A percentile compares a stretch with the other conserved stretches of the same genome.
Evolutionary conservation across 2,329 filamentous ascomycete genomes (phyloP).

Genomic region (Trichoderma sp.): DNA sequence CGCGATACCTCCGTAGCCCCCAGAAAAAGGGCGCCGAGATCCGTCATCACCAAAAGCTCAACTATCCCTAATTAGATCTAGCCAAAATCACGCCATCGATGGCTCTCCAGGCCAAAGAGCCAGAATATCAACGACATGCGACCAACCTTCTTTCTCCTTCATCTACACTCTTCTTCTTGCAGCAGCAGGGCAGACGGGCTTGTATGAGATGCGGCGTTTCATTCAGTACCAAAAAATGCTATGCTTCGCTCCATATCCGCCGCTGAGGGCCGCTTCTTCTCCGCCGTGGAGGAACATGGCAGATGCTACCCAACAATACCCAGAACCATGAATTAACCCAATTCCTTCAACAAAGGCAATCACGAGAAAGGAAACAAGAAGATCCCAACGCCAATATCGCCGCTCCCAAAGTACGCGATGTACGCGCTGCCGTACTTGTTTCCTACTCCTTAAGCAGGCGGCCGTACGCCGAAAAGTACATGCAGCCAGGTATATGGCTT

Average conservation of each 20-base stretch:
- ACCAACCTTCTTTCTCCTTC: conserved; percentile 19
- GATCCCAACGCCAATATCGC: conserved; percentile 11
- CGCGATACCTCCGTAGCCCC: background rate
- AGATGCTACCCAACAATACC: conserved; percentile 15
- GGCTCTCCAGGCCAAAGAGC: conserved; percentile 23
- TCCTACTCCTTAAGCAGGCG: conserved; percentile 42
- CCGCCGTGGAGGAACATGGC: conserved; percentile 1
- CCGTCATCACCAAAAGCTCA: background rate
- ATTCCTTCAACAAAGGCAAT: background rate
- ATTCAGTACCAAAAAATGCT: conserved; percentile 25
- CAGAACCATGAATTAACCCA: conserved; percentile 17
- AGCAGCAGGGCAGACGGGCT: background rate
- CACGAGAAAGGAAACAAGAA: background rate
- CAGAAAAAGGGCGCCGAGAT: background rate
- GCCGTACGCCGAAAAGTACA: conserved; percentile 67
- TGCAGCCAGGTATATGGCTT: conserved; percentile 66
- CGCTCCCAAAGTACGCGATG: background rate
- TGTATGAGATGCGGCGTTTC: conserved; percentile 21
- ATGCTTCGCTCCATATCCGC: conserved; percentile 14
- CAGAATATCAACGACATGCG: conserved; percentile 24
- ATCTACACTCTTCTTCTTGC: conserved; percentile 23
- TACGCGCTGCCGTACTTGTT: background rate
- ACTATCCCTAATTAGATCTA: conserved; percentile 26
- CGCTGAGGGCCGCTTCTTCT: conserved; percentile 1
- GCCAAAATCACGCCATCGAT: conserved; percentile 34